Evolutionary conservation across 805 yeast species (phyloP), one percentile per base, ranked within the genome.

Genomic region (Schizosaccharomyces cryophilus): DNA sequence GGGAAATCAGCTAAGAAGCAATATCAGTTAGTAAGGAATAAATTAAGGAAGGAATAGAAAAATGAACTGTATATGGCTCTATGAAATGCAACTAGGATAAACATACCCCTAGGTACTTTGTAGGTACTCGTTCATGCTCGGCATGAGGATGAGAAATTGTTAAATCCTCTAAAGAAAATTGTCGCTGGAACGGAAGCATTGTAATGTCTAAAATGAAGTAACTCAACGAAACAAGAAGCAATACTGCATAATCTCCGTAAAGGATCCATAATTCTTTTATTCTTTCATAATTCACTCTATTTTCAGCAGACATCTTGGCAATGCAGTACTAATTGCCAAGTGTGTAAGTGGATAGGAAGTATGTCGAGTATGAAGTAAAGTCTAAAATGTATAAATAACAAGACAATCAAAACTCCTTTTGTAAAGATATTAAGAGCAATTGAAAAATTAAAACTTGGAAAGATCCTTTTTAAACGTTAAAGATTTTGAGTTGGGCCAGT

Each of bases 111-210:
- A 51, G 56, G 31, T 51, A 51, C 56, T n/a, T 29, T 24, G 56
- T 56, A 13, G 83, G 74, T 1, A 90, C 95, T 38, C 86, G 77
- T 71, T 90, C 95, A 30, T 73, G 75, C 60, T 79, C 80, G 0
- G 95, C 85, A 69, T 78, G 83, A 1, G 96, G 96, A 71, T 87
- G 95, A 62, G 83, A 80, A 59, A 90, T 81, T 0, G 89, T 78
- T 47, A 82, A 69, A 72, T 90, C 96, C 68, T 83, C 82, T 61
- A 90, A 72, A 61, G 74, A 77, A 69, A 90, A 90, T 68, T 61
- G 61, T 64, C 66, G 62, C 64, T 59, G 48, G 64, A 65, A 60
- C 54, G 68, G 64, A 24, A 45, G 45, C 66, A 64, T 64, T 15
- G 31, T 21, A 24, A 51, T 13, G 17, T 51, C 56, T 4, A 51